A percentile compares a stretch with the other conserved stretches of the same genome.
Evolutionary conservation across 495 filamentous ascomycete genomes (phyloP).

Genomic region (Penicillium egyptiacum): DNA sequence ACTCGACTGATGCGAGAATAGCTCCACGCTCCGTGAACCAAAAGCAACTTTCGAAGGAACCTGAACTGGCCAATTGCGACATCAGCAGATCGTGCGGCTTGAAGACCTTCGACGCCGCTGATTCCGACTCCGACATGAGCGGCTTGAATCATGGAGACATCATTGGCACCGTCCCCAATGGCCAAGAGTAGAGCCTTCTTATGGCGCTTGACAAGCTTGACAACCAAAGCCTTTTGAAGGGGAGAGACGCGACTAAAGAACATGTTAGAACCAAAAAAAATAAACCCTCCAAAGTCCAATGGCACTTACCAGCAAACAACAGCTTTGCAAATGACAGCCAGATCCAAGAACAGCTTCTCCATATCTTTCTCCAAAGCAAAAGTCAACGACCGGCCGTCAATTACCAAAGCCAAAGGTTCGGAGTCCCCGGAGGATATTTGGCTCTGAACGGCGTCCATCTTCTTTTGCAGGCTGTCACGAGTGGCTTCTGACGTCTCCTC

Average conservation of each 20-base stretch:
- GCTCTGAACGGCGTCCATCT: slow-evolving; percentile 78
- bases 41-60: slow-evolving; percentile 88
- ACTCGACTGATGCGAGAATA: slow-evolving; percentile 96
- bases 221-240: slow-evolving; percentile 96
- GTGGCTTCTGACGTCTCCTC: slow-evolving; percentile 77
- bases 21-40: slow-evolving; percentile 97
- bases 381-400: slow-evolving; percentile 93
- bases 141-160: slow-evolving; percentile 99
- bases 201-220: slow-evolving; percentile 98
- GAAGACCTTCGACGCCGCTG: slow-evolving; percentile 96
- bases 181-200: slow-evolving; percentile 89
- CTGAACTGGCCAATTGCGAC: slow-evolving; percentile 96
- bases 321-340: slow-evolving; percentile 95
- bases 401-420: slow-evolving; percentile 90
- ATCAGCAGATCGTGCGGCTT: slow-evolving; percentile 94
- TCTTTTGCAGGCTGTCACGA: slow-evolving; percentile 84
- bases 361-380: slow-evolving; percentile 91
- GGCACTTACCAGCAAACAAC: slow-evolving; percentile 84
- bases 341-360: slow-evolving; percentile 89
- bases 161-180: slow-evolving; percentile 97
- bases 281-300: background rate
- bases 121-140: slow-evolving; percentile 99
- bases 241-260: slow-evolving; percentile 80
- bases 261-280: slow-evolving; percentile 6
- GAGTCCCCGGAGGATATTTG: slow-evolving; percentile 75